A percentile compares a stretch with the other conserved stretches of the same genome.
Evolutionary conservation across 805 yeast genomes (phyloP).

Genomic region (Yamadazyma paraphyllophila): DNA sequence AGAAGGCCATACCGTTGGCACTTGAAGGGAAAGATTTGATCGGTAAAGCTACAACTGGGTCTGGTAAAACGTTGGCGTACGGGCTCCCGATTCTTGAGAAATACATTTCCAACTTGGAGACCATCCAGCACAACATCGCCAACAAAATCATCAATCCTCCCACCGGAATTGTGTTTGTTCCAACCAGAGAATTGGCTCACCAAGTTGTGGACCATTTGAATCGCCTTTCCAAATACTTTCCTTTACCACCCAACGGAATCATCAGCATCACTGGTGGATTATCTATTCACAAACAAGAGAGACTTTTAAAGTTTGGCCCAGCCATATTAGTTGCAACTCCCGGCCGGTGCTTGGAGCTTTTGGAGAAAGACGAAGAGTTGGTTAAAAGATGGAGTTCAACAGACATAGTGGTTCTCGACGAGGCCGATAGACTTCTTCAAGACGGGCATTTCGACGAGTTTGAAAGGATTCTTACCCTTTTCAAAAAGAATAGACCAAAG

Average conservation of each 20-base stretch:
- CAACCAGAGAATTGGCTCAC: conserved; percentile 94
- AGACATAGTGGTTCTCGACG: conserved; percentile 73
- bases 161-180: conserved; percentile 80
- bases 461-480: conserved; percentile 67
- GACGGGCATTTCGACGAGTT: conserved; percentile 96
- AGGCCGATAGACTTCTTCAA: conserved; percentile 91
- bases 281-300: conserved; percentile 88
- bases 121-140: conserved; percentile 15
- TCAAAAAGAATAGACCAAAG: conserved; percentile 51
- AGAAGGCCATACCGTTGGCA: conserved; percentile 69
- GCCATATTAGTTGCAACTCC: conserved; percentile 92
- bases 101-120: conserved; percentile 32
- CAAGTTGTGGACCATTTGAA: conserved; percentile 85
- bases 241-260: conserved; percentile 54
- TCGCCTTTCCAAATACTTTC: conserved; percentile 50
- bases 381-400: conserved; percentile 43
- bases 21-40: conserved; percentile 75
- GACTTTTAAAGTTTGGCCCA: conserved; percentile 71
- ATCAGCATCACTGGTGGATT: conserved; percentile 91
- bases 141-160: conserved; percentile 42
- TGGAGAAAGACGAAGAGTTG: conserved; percentile 57
- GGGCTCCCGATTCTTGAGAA: conserved; percentile 88
- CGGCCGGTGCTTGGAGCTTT: conserved; percentile 82
- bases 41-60: conserved; percentile 97
- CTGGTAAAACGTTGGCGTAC: conserved; percentile 95